Evolutionary conservation across 2,329 filamentous ascomycete species (phyloP), one percentile per base, ranked within the genome.

Genomic region (Claviceps citrina): DNA sequence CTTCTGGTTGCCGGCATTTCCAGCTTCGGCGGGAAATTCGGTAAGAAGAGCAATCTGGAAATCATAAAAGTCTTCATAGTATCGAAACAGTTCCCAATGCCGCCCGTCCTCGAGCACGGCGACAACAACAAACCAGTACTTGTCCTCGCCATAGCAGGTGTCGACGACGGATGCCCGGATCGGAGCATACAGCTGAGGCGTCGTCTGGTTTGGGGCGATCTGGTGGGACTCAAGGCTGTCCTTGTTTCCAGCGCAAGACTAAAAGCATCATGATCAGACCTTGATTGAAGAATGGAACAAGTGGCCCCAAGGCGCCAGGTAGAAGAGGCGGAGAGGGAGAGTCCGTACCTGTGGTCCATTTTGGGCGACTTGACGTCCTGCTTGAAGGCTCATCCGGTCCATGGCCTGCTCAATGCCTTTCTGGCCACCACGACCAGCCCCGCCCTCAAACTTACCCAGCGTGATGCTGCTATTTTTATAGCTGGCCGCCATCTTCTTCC

Each of bases 401-500:
- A 84, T 78, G 39, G 73, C 71, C 47, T 80, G 72, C 43, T 81
- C 80, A 51, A 89, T 65, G 10, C 31, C 32, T 15, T 41, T 37
- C 22, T 70, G 66, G 43, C 62, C 61, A 16, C 50, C 51, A 31
- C 60, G 56, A 40, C 60, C 58, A 41, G 61, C 59, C 41, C 73
- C 68, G 43, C 64, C 68, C 51, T 89, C 84, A 49, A 93, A 89
- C 61, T 89, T 93, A 49, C 91, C 91, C 31, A 98, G 67, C 0
- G 87, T 89, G 56, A 98, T 96, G 62, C 91, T 96, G 59, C 87
- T 94, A 58, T 96, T 95, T 68, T 98, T 98, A 64, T 98, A 98
- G 47, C 95, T 89, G 41, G 89, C 89, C 0, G 91, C 87, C 85
- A 95, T 95, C 64, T 93, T 93, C 68, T 98, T 98, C 91, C 91